Percentiles rank a stretch among this genome's conserved stretches.
Conservation (phyloP, 345 rosid genomes). For the Salix udensis region DNA sequence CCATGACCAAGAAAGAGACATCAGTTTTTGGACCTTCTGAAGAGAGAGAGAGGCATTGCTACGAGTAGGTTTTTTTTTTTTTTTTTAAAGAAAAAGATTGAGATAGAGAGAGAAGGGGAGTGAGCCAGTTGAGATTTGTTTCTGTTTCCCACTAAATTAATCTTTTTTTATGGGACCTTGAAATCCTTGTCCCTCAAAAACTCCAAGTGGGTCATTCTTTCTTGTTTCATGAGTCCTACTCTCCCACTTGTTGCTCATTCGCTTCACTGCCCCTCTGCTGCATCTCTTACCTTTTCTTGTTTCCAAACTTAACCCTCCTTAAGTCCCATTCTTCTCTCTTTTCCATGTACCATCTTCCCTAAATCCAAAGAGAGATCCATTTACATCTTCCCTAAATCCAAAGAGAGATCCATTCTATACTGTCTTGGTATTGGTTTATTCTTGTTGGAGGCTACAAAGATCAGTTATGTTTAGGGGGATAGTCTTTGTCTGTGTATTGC, state of each 20-base stretch:
- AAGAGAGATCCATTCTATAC: constrained; percentile 24
- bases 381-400: constrained; percentile 4
- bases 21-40: not conserved
- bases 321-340: constrained; percentile 8
- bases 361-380: constrained; percentile 20
- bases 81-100: not conserved
- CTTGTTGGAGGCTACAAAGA: constrained; percentile 5
- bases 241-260: constrained; percentile 38
- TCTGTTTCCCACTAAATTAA: constrained; percentile 27
- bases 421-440: constrained; percentile 16
- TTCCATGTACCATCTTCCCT: constrained; percentile 17
- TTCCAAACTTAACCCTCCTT: constrained; percentile 3
- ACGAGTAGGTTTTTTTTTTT: not conserved
- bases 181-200: constrained; percentile 35
- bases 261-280: constrained; percentile 28
- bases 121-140: constrained; percentile 18
- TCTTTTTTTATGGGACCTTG: constrained; percentile 34
- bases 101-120: constrained; percentile 6
- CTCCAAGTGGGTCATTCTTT: constrained; percentile 35
- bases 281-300: constrained; percentile 16
- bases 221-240: constrained; percentile 32
- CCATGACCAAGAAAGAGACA: not conserved
- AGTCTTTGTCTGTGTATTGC: constrained; percentile 5
- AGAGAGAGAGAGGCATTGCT: not conserved
- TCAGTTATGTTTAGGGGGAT: not conserved